These are phyloP conservation scores for Ogataea neopini DNA, from an alignment of 805 yeast species.

Conservation along the genomic window DNA sequence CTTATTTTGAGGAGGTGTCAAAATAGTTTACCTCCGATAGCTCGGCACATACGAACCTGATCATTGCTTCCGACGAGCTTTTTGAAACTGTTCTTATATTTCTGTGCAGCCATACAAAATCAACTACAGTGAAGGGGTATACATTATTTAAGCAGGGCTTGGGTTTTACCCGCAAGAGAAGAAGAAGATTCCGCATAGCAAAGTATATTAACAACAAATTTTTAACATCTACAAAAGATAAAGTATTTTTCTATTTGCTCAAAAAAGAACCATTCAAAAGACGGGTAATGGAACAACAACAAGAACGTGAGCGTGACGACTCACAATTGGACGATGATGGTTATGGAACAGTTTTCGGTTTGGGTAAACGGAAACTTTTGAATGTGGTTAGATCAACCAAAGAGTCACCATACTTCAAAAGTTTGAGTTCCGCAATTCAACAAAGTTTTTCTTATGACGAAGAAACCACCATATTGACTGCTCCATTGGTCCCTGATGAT, in stretches of 20 bases:
- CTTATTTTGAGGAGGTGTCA: not conserved
- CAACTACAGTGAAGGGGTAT: slow-evolving; percentile 17
- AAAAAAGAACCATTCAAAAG: slow-evolving; percentile 21
- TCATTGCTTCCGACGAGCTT: too few species aligned
- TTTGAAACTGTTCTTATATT: too few species aligned
- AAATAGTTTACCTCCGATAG: not conserved
- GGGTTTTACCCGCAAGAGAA: slow-evolving; percentile 14
- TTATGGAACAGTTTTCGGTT: slow-evolving; percentile 21
- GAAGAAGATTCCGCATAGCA: slow-evolving; percentile 9
- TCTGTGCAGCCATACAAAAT: not conserved
- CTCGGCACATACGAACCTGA: too few species aligned
- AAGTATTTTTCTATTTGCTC: slow-evolving; percentile 30
- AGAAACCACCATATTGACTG: slow-evolving; percentile 3
- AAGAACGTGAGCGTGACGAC: not conserved
- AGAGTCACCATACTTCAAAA: slow-evolving; percentile 50
- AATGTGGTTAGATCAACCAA: slow-evolving; percentile 52
- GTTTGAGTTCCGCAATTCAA: slow-evolving; percentile 42
- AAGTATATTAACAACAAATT: slow-evolving; percentile 16
- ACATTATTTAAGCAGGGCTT: slow-evolving; percentile 14
- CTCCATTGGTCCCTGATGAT: slow-evolving; percentile 47
- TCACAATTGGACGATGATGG: slow-evolving; percentile 22
- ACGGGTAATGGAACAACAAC: slow-evolving; percentile 18
- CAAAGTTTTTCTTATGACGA: slow-evolving; percentile 24
- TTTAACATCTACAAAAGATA: slow-evolving; percentile 28
- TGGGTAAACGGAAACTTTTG: slow-evolving; percentile 42